Evolutionary conservation across 805 yeast species (phyloP), one percentile per base, ranked within the genome.

Genomic region (Candida schatavii): DNA sequence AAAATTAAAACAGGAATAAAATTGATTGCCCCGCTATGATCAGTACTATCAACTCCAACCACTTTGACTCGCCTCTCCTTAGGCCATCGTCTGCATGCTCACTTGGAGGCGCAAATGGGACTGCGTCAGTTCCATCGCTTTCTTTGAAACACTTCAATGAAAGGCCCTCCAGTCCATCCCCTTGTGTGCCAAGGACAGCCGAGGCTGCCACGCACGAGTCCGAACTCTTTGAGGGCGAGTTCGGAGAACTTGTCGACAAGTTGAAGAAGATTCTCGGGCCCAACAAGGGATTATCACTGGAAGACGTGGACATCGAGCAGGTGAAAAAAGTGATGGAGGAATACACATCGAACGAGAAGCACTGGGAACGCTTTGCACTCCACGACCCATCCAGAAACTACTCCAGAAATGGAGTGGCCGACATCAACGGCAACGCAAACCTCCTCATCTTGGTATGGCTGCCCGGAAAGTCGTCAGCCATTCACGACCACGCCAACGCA

Each of bases 401-500:
- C 52, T 66, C 76, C 18, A 60, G 89, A 43, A 88, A 85, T 55
- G 96, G 96, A 2, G 76, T 91, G 22, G 78, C 75, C 28, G 80
- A 84, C 53, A 74, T 87, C 50, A 85, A 86, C 59, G 75, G 75
- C 14, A 78, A 78, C 52, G 96, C 87, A 32, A 82, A 83, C 52
- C 64, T 84, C 42, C 68, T 84, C 40, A 61, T 84, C 13, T 61
- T 84, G 39, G 88, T 83, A 17, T 84, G 91, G 91, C 72, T 74
- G 40, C 88, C 89, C 1, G 79, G 80, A 5, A 70, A 72, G 51
- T 71, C 80, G 20, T 78, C 85, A 18, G 73, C 77, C 38, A 78
- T 84, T 46, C 91, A 84, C 57, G 88, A 83, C 59, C 91, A 84
- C 51, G 86, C 88, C 17, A 71, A 76, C 41, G 88, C 89, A 10